Evolutionary conservation across 768 basidiomycete genomes (phyloP).

Genomic region (Gloeopeniophorella convolvens): DNA sequence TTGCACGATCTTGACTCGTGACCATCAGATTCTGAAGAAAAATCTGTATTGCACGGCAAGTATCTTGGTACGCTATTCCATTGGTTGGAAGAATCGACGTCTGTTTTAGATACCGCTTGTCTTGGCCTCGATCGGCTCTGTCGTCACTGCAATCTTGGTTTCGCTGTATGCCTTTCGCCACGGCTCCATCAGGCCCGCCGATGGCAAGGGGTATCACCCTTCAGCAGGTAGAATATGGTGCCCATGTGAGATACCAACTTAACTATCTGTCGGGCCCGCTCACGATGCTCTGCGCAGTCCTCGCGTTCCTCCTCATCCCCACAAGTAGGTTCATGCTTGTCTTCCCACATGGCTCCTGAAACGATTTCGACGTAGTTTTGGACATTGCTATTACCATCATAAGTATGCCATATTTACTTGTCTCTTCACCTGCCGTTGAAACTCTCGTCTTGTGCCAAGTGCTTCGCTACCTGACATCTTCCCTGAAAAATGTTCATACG

Average conservation of each 20-base stretch:
- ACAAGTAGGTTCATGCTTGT: slow-evolving; percentile 3
- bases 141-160: not conserved
- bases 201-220: not conserved
- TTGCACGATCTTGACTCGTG: not conserved
- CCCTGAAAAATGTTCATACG: slow-evolving; percentile 6
- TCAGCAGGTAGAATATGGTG: not conserved
- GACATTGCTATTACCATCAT: slow-evolving; percentile 6
- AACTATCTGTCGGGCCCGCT: not conserved
- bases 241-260: slow-evolving; percentile 7
- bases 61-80: not conserved
- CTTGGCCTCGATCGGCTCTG: not conserved
- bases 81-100: not conserved
- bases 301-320: slow-evolving; percentile 5
- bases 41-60: slow-evolving; percentile 7
- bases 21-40: slow-evolving; percentile 1
- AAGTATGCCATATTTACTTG: not conserved
- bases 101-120: slow-evolving; percentile 4
- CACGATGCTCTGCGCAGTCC: not conserved
- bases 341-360: not conserved
- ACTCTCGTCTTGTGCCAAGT: not conserved
- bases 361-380: not conserved
- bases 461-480: not conserved
- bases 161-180: slow-evolving; percentile 1
- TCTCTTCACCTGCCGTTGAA: not conserved
- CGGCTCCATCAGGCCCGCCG: not conserved